A percentile compares a stretch with the other conserved stretches of the same genome.
Evolutionary conservation across 371 early-diverging fungal species (phyloP).

Genomic region (Actinomucor elegans): DNA sequence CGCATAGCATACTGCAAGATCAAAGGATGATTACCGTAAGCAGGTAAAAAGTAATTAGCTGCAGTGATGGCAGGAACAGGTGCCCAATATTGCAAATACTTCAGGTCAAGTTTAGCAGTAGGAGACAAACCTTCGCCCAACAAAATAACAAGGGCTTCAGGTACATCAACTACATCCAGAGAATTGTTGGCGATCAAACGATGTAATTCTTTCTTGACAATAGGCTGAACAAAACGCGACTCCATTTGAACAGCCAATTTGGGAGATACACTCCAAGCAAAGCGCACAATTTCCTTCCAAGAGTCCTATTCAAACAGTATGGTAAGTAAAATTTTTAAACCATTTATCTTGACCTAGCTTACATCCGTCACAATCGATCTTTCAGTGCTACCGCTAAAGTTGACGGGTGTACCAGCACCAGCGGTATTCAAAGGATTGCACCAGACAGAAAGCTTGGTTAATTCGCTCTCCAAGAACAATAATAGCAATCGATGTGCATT

Average conservation of each 20-base stretch:
- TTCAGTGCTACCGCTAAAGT: constrained; percentile 30
- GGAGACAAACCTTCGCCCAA: constrained; percentile 54
- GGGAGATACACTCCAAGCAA: constrained; percentile 84
- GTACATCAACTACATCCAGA: constrained; percentile 65
- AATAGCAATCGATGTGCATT: constrained; percentile 51
- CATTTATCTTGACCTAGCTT: too few species aligned
- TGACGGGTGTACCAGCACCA: constrained; percentile 34
- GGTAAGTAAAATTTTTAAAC: too few species aligned
- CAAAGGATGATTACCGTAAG: constrained; percentile 76
- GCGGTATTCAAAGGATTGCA: constrained; percentile 57
- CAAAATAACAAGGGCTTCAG: constrained; percentile 74
- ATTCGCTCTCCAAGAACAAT: constrained; percentile 80
- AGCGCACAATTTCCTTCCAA: constrained; percentile 76
- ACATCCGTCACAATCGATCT: constrained; percentile 34
- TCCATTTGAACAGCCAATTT: constrained; percentile 77
- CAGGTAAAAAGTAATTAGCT: constrained; percentile 72
- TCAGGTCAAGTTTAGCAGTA: constrained; percentile 41
- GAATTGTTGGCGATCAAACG: constrained; percentile 66
- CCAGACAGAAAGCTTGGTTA: constrained; percentile 77
- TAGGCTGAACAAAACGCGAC: constrained; percentile 66
- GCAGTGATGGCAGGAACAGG: constrained; percentile 94
- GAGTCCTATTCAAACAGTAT: too few species aligned
- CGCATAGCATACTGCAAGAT: constrained; percentile 94
- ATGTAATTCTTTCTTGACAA: constrained; percentile 69
- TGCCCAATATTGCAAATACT: constrained; percentile 86